Percentiles rank a stretch among this genome's conserved stretches.
phyloP scores from a whole-genome alignment of 108 stramenopile genomes.

The Seminavis robusta region DNA sequence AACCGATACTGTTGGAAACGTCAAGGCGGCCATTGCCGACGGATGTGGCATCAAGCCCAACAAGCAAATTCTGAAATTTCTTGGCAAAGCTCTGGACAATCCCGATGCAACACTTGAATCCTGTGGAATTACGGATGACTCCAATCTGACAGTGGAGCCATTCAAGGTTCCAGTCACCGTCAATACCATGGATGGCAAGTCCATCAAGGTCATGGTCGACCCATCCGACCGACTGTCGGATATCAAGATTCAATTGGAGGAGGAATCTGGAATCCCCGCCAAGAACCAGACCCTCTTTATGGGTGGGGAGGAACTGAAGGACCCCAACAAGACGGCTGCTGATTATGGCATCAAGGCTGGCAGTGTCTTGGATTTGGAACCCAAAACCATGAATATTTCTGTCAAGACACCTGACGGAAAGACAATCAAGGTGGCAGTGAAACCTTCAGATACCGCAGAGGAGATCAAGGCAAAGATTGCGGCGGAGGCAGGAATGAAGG shows the following conservation, averaged over 20 bases:
- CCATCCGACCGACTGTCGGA: constrained; percentile 10
- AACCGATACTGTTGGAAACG: constrained; percentile 12
- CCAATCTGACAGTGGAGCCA: constrained; percentile 8
- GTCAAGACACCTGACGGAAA: constrained; percentile 18
- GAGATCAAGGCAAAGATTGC: constrained; percentile 21
- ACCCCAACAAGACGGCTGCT: constrained; percentile 8
- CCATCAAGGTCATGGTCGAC: constrained; percentile 11
- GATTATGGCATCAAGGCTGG: constrained; percentile 21
- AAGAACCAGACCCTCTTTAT: constrained; percentile 16
- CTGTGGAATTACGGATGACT: neutral
- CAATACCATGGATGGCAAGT: constrained; percentile 3
- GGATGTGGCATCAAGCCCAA: neutral
- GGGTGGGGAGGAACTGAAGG: constrained; percentile 12
- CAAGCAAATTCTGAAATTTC: neutral
- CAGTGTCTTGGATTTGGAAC: constrained; percentile 18
- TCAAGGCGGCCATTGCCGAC: constrained; percentile 7
- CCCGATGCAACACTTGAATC: neutral
- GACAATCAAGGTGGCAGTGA: neutral
- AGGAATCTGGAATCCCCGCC: constrained; percentile 16
- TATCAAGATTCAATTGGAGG: constrained; percentile 12
- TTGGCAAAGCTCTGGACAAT: neutral
- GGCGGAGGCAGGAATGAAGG: constrained; percentile 9
- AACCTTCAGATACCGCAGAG: constrained; percentile 9
- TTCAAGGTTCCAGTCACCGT: constrained; percentile 14
- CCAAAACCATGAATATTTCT: neutral